Evolutionary conservation across 768 basidiomycete species (phyloP).

Genomic region (Tylopilus felleus): DNA sequence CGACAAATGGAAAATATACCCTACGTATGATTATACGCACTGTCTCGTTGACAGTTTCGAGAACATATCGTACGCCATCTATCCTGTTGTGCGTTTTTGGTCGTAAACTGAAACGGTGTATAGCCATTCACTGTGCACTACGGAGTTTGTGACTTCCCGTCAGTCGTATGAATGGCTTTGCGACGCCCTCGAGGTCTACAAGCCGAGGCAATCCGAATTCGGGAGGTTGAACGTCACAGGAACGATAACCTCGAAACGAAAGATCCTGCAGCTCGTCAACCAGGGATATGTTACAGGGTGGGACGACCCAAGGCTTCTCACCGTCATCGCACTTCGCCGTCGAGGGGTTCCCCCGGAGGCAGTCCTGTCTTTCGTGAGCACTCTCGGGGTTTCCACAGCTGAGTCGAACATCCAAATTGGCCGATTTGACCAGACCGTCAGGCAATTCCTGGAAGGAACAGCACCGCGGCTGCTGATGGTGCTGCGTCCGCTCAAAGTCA

Average conservation of each 20-base stretch:
- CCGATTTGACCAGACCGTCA: constrained; percentile 87
- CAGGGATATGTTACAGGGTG: constrained; percentile 84
- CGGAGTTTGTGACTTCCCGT: constrained; percentile 92
- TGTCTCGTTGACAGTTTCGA: constrained; percentile 98
- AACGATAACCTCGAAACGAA: constrained; percentile 95
- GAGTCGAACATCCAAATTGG: constrained; percentile 78
- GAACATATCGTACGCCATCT: constrained; percentile 85
- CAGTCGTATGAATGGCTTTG: constrained; percentile 99
- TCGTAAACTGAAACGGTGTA: background rate
- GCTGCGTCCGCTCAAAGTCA: constrained; percentile 83
- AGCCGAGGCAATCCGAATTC: constrained; percentile 95
- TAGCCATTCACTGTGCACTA: constrained; percentile 96
- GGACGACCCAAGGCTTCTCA: constrained; percentile 98
- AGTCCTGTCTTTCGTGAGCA: constrained; percentile 87
- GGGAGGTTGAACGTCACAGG: constrained; percentile 91
- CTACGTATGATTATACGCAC: constrained; percentile 98
- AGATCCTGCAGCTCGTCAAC: constrained; percentile 85
- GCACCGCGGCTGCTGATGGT: constrained; percentile 92
- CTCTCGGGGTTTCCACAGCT: constrained; percentile 89
- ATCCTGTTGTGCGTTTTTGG: background rate
- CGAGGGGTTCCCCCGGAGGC: constrained; percentile 97
- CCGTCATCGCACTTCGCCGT: constrained; percentile 90
- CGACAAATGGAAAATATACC: constrained; percentile 95
- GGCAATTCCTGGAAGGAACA: constrained; percentile 84
- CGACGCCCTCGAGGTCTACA: constrained; percentile 95